A percentile compares a stretch with the other conserved stretches of the same genome.
phyloP scores from a whole-genome alignment of 2,329 filamentous ascomycete species.

The Fusarium sororula region DNA sequence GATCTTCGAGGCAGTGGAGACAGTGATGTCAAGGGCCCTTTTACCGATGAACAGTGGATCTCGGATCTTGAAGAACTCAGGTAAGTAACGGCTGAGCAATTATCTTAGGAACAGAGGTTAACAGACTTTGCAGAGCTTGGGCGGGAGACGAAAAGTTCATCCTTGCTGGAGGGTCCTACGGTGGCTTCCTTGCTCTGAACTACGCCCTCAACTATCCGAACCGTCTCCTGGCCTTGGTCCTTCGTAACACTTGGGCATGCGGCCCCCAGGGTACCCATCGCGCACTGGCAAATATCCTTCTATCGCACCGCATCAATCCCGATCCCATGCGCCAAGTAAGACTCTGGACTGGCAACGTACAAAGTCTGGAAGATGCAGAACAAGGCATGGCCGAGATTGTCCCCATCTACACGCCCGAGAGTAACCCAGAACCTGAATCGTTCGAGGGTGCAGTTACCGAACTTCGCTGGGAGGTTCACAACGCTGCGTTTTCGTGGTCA shows the following conservation, averaged over 20 bases:
- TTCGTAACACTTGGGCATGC: slow-evolving; percentile 1
- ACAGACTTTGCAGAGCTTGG: not conserved
- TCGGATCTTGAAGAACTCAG: slow-evolving; percentile 6
- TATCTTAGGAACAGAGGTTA: fast-evolving
- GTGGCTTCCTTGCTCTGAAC: slow-evolving; percentile 3
- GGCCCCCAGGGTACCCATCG: not conserved
- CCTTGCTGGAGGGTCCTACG: slow-evolving; percentile 3
- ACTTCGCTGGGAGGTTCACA: slow-evolving; percentile 13
- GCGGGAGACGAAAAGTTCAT: slow-evolving; percentile 1
- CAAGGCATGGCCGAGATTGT: slow-evolving; percentile 3
- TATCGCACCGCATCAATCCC: not conserved
- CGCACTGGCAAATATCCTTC: not conserved
- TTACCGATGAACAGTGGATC: slow-evolving; percentile 10
- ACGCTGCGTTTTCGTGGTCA: not conserved
- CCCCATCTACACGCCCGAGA: not conserved
- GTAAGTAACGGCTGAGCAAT: fast-evolving
- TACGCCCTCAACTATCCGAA: not conserved
- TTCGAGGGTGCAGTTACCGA: not conserved
- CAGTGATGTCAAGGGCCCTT: not conserved
- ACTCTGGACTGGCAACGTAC: slow-evolving; percentile 1
- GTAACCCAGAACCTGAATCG: not conserved
- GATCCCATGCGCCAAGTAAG: slow-evolving; percentile 4
- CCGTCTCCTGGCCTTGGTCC: not conserved
- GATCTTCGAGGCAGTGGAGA: slow-evolving; percentile 6
- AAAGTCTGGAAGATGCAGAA: not conserved